Conservation (phyloP, 1,139 yeast species). For the Saccharomyces hybrid region DNA sequence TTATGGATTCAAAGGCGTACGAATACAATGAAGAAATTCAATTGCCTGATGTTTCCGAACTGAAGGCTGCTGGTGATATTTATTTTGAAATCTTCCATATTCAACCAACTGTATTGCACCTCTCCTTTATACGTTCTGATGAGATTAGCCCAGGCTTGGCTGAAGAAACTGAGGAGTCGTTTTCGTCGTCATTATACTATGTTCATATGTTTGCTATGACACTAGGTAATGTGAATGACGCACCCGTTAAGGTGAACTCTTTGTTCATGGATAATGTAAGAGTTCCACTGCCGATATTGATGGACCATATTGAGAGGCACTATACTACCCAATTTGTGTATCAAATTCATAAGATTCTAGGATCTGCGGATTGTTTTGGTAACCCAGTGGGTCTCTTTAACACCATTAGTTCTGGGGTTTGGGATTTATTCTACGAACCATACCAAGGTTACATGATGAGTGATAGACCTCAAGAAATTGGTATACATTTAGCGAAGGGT, state of each 20-base stretch:
- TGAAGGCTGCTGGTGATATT: constrained; percentile 60
- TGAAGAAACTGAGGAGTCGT: constrained; percentile 40
- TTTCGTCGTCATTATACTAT: constrained; percentile 50
- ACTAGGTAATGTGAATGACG: constrained; percentile 92
- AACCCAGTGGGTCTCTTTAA: constrained; percentile 96
- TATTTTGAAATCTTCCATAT: constrained; percentile 89
- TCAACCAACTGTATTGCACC: constrained; percentile 81
- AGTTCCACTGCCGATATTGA: constrained; percentile 69
- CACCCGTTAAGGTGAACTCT: constrained; percentile 86
- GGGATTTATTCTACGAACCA: constrained; percentile 95
- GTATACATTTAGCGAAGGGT: constrained; percentile 92
- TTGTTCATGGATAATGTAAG: constrained; percentile 81
- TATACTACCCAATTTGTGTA: constrained; percentile 89
- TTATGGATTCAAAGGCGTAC: constrained; percentile 26
- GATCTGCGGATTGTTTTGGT: constrained; percentile 93
- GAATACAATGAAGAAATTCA: constrained; percentile 46
- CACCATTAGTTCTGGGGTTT: constrained; percentile 85
- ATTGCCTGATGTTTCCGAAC: constrained; percentile 62
- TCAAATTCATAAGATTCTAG: constrained; percentile 86
- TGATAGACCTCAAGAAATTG: constrained; percentile 92
- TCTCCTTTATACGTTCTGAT: constrained; percentile 90
- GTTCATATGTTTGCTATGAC: constrained; percentile 91
- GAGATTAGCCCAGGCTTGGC: constrained; percentile 46
- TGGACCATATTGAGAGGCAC: constrained; percentile 70
- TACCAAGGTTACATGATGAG: constrained; percentile 90